Evolutionary conservation across 768 basidiomycete genomes (phyloP), one percentile per base, ranked within the genome.

Genomic region (Boletellus ananiceps): DNA sequence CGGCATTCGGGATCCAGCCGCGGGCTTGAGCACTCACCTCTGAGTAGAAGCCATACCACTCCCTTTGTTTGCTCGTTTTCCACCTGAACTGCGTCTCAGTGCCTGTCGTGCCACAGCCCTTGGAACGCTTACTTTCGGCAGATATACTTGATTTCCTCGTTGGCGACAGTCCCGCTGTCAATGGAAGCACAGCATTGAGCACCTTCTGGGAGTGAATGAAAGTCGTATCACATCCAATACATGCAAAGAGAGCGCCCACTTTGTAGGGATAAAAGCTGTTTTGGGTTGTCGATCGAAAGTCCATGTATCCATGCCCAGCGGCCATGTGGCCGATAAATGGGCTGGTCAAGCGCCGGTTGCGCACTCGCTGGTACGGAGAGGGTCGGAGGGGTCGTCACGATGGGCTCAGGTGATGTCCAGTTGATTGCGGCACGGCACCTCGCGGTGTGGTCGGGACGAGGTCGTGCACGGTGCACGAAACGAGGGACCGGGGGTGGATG

Each of bases 11-110:
- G 32, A 41, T 44, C 31, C 23, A 58, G 57, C 14, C 29, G 31
- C 23, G 11, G 36, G 46, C 67, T 19, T 3, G 19, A 19, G 19
- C 19, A 19, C 19, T 37, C 23, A 66, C 73, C 63, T 75, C 74
- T 4, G 70, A 65, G 51, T 66, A 64, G 52, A 75, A 72, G 5
- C 74, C 73, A 14, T 62, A 54, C 72, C 74, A 71, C 19, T 66
- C 62, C 31, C 50, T 59, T 48, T 64, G 63, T 27, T 57, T 66
- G 49, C 52, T 58, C 49, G 16, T 55, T 33, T 60, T 67, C 70
- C 71, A 73, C 36, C 71, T 71, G 49, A 14, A 45, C 34, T 0
- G 35, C 38, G 16, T 36, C 39, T 61, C 27, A 61, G 50, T 38
- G 12, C 37, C 33, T 2, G 40, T 18, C 16, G 2, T 1, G 36